Evolutionary conservation across 345 rosid genomes (phyloP).

Genomic region (Eucalyptus camaldulensis): DNA sequence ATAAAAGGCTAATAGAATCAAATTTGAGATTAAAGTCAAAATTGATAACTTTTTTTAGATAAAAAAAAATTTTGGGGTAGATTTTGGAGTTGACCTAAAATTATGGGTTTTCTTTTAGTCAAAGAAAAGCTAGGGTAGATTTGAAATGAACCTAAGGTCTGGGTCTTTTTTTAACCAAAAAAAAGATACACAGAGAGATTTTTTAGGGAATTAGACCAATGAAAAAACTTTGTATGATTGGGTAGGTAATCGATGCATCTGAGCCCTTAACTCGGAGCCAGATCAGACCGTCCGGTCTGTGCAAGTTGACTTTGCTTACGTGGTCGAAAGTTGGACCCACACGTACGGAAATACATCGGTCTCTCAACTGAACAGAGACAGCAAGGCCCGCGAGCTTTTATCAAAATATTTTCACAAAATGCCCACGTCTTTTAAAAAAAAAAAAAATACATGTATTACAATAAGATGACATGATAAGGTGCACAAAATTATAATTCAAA

Average conservation of each 20-base stretch:
- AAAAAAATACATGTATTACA: background rate
- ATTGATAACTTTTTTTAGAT: too few species aligned
- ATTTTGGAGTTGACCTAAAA: background rate
- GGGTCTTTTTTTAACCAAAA: background rate
- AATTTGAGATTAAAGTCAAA: too few species aligned
- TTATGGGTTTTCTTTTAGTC: background rate
- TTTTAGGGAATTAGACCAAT: too few species aligned
- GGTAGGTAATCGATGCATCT: background rate
- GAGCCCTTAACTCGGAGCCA: background rate
- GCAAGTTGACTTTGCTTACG: background rate
- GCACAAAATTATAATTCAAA: background rate
- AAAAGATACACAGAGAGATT: too few species aligned
- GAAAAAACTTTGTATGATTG: background rate
- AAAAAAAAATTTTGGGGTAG: background rate
- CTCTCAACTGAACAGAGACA: background rate
- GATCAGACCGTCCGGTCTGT: background rate
- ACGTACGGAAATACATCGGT: background rate
- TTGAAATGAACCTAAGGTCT: too few species aligned
- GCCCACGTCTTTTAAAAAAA: background rate
- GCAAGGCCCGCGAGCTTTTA: background rate
- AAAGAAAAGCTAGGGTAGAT: background rate
- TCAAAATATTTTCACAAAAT: background rate
- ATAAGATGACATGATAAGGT: background rate
- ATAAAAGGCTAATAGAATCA: too few species aligned
- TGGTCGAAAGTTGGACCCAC: background rate